Conservation (phyloP, 805 yeast genomes). For the Wickerhamia fluorescens region DNA sequence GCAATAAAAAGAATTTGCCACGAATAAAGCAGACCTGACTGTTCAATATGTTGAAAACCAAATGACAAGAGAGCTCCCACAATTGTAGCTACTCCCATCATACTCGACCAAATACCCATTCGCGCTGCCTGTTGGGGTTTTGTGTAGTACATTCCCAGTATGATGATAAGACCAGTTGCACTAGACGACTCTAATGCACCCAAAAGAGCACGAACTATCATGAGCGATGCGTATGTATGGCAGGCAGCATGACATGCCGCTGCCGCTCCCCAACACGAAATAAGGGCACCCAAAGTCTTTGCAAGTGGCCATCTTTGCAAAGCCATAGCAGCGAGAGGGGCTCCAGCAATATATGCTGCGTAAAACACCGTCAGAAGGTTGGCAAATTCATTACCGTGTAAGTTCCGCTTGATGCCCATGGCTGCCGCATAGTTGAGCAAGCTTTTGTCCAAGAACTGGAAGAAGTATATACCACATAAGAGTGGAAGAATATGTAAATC, state of each 20-base stretch:
- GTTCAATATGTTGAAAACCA: conserved; percentile 45
- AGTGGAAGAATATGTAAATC: conserved; percentile 43
- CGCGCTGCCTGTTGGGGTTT: conserved; percentile 44
- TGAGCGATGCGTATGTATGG: conserved; percentile 43
- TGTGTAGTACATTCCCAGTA: conserved; percentile 59
- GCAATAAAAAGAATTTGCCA: conserved; percentile 58
- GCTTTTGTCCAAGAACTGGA: conserved; percentile 56
- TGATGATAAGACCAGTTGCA: conserved; percentile 49
- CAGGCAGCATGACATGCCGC: conserved; percentile 46
- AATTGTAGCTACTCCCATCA: conserved; percentile 50
- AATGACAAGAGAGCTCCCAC: conserved; percentile 38
- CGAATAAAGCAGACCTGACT: conserved; percentile 32
- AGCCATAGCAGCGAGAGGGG: conserved; percentile 34
- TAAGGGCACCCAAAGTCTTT: conserved; percentile 40
- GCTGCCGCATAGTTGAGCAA: conserved; percentile 55
- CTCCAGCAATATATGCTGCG: conserved; percentile 47
- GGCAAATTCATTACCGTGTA: conserved; percentile 42
- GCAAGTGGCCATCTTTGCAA: conserved; percentile 50
- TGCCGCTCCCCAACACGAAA: conserved; percentile 48
- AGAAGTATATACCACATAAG: conserved; percentile 46
- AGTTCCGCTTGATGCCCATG: conserved; percentile 50
- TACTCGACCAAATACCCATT: conserved; percentile 52
- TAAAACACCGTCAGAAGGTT: conserved; percentile 48
- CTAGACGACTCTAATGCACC: conserved; percentile 51
- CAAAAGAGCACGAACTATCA: conserved; percentile 47